Base-by-base conservation (phyloP, 352 stramenopile genomes). In the Saprolegnia diclina region DNA sequence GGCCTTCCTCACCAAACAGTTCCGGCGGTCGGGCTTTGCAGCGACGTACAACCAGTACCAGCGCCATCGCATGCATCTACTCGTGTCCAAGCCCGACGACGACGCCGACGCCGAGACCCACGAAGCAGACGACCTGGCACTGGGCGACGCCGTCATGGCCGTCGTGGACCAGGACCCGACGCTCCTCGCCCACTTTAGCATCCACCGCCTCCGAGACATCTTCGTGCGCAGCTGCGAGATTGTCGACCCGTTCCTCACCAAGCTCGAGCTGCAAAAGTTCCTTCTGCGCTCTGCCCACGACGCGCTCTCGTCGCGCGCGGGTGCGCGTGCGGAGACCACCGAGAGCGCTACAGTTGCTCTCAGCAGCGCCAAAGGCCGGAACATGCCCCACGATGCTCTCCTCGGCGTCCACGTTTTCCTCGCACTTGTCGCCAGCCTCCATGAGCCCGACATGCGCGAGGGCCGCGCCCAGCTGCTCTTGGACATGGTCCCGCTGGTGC, bases 1-100 rank as follows among this genome's bases (percentile, higher is more conserved):
- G 24, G 80, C 83, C 50, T 93, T 91, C 32, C 71, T 93, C 37
- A 73, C 67, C 29, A 87, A 89, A 61, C 82, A 93, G 63, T 56
- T 87, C 46, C 78, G 79, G 42, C 82, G 82, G 3, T 75, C 65
- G 32, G 52, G 52, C 21, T 71, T 65, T 61, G 56, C 56, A 2
- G 11, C 11, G 21, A 19, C 19, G 19, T 42, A 50, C 40, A 64
- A 64, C 24, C 24, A 50, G 26, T 52, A 50, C 26, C 14, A 50
- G 11, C 26, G 56, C 19, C 56, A 52, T 21, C n/a, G 18, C 11
- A n/a, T 61, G 22, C 4, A 42, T 10, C 45, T 29, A 19, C 46
- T 71, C 11, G 1, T 44, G 10, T 4, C 21, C 19, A 65, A 50
- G 65, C 38, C 54, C 35, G 55, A 71, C 42, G 55, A 54, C 32